These are phyloP conservation scores for Aphanoascus verrucosus DNA, from an alignment of 2,329 filamentous ascomycete species.

Conservation along the genomic window DNA sequence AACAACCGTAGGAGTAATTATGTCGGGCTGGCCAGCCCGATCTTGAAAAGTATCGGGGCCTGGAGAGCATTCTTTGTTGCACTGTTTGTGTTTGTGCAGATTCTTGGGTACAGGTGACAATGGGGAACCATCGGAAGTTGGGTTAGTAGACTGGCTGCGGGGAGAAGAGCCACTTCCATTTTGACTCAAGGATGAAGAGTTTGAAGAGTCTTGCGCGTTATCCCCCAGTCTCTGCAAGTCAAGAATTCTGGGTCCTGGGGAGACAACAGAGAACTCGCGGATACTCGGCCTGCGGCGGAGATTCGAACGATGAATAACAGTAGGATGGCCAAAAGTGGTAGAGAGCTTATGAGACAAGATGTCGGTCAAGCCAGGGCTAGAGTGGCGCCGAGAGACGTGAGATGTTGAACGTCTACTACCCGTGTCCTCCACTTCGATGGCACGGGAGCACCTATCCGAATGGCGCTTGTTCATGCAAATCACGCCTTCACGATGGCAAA, in stretches of 20 bases:
- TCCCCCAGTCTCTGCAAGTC: constrained; percentile 21
- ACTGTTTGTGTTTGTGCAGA: not conserved
- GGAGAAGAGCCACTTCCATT: constrained; percentile 25
- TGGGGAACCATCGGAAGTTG: constrained; percentile 27
- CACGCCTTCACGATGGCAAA: not conserved
- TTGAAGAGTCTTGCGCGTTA: constrained; percentile 26
- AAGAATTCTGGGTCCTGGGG: constrained; percentile 14
- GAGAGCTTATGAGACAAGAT: constrained; percentile 31
- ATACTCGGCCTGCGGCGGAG: constrained; percentile 25
- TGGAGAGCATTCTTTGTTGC: not conserved
- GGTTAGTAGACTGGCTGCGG: constrained; percentile 26
- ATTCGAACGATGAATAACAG: constrained; percentile 32
- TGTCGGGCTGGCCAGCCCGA: constrained; percentile 3
- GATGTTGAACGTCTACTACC: not conserved
- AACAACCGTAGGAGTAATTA: constrained; percentile 27
- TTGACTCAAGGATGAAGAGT: constrained; percentile 23
- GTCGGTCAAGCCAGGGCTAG: constrained; percentile 25
- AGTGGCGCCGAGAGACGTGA: constrained; percentile 17
- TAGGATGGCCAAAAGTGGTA: constrained; percentile 31
- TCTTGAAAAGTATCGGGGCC: not conserved
- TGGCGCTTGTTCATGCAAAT: not conserved
- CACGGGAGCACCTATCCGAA: not conserved
- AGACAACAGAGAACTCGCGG: constrained; percentile 21
- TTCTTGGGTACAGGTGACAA: constrained; percentile 12
- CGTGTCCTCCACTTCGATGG: not conserved